Evolutionary conservation across 2,329 filamentous ascomycete species (phyloP), one percentile per base, ranked within the genome.

Genomic region (Amauroascus niger): DNA sequence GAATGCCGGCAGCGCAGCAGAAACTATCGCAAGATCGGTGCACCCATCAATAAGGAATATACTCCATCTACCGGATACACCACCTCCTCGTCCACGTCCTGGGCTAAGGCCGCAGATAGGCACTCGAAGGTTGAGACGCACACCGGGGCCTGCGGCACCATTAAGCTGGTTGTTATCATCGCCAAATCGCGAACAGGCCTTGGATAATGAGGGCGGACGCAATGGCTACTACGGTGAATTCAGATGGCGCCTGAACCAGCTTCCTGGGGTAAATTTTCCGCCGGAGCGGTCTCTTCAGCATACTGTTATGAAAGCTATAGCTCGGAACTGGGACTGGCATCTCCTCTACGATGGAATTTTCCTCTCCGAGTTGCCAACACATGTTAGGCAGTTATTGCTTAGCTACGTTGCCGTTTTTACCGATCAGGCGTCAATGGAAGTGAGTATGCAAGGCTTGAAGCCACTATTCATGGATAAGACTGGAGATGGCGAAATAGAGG

Each of bases 281-380:
- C 51, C 55, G 2, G 55, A 60, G 24, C 48, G 55, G n/a, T 78
- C 74, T 50, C 66, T 84, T 6, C 58, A 76, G 44, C 74, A 82
- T 64, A 62, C 70, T 4, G 64, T 74, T 14, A 62, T 84, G 35
- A 79, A 76, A 59, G 70, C 71, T 0, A 75, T 83, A 60, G 79
- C 79, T 1, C 60, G 65, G 22, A 73, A 80, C 22, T 84, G 80
- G 80, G 64, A 71, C 8, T 74, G 75, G 65, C 74, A 83, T 56
- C 64, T 77, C 24, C 72, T 77, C 49, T 80, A 81, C 58, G 79
- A 83, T 59, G 74, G 77, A 53, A 67, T 76, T 16, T 79, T 77
- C 48, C 64, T 84, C 2, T 68, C 71, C 1, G 68, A 75, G 2
- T 60, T 83, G 11, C 78, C 80, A 0, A 65, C 70, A 14, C 69